These are phyloP conservation scores for Buxus sempervirens DNA, from an alignment of 164 flowering plant genomes.

Conservation along the genomic window DNA sequence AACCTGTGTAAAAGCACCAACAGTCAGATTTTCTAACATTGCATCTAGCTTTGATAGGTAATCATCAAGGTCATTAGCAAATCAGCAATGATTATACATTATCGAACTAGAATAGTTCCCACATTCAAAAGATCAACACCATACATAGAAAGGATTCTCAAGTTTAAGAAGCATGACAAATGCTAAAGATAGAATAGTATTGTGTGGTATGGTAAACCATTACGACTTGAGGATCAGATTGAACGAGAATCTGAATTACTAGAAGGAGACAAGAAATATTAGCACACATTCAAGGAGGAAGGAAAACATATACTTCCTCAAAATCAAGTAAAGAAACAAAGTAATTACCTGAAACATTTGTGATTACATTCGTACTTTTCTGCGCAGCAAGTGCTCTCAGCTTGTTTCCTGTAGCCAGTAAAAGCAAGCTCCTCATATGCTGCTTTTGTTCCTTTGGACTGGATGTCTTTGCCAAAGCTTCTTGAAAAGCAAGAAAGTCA, in stretches of 20 bases:
- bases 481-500: slow-evolving; percentile 82
- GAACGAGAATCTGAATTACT: too few relatives aligned
- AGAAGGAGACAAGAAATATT: not conserved
- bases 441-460: slow-evolving; percentile 95
- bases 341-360: slow-evolving; percentile 77
- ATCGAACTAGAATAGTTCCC: too few relatives aligned
- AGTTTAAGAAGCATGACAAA: not conserved
- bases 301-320: not conserved
- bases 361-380: slow-evolving; percentile 74
- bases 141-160: too few relatives aligned
- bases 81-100: too few relatives aligned
- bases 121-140: too few relatives aligned
- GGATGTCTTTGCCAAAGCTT: slow-evolving; percentile 72
- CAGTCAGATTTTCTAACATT: too few relatives aligned
- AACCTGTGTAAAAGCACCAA: too few relatives aligned
- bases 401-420: slow-evolving; percentile 79
- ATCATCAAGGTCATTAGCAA: too few relatives aligned
- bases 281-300: not conserved
- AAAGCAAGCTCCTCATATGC: slow-evolving; percentile 80
- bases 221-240: not conserved
- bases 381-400: slow-evolving; percentile 87
- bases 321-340: not conserved
- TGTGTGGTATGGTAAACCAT: not conserved
- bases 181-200: too few relatives aligned
- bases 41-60: too few relatives aligned